Base-by-base conservation (phyloP, 2,329 filamentous ascomycete species). In the Arthrobotrys sphaeroides region DNA sequence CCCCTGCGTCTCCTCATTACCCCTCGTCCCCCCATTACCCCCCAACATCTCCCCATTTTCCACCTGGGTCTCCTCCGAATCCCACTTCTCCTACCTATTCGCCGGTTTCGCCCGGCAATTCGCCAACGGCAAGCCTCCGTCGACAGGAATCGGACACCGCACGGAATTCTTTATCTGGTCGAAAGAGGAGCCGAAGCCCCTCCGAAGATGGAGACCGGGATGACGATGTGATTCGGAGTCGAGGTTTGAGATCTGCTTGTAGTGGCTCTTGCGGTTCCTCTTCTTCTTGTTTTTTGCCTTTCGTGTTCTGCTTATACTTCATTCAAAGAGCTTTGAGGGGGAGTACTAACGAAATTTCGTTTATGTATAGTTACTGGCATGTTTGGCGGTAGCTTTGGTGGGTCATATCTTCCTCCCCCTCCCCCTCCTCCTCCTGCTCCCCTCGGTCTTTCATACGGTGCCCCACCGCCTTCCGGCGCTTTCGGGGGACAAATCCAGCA, bases 371-470 rank as follows among this genome's bases (percentile, higher is more conserved):
- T 65, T 47, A 40, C 61, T 43, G 31, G 22, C 36, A 20, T 53
- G 1, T 65, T 65, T 26, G 33, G 61, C 31, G 12, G 61, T 31
- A 49, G 45, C 28, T 65, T 45, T 38, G 61, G 61, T 65, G 33
- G 43, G 43, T 38, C 6, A 31, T 16, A 10, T 12, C 13, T 7
- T 59, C 2, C 38, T 43, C 31, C 55, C 16, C 24, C 45, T 40
- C 2, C 43, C 43, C 18, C 24, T 20, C 5, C 12, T 6, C 22
- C n/a, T n/a, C n/a, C n/a, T n/a, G 10, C 13, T 51, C 6, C 18
- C 22, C 2, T 12, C 31, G 47, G 31, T 33, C 31, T 33, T 33
- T 12, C n/a, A n/a, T n/a, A n/a, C n/a, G n/a, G n/a, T n/a, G n/a
- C 31, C 31, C 31, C 31, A 12, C 31, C 5, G 31, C 16, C 40